A percentile compares a stretch with the other conserved stretches of the same genome.
These are phyloP conservation scores for Barbatosphaeria neglecta DNA, from an alignment of 495 filamentous ascomycete genomes.

Conservation along the genomic window DNA sequence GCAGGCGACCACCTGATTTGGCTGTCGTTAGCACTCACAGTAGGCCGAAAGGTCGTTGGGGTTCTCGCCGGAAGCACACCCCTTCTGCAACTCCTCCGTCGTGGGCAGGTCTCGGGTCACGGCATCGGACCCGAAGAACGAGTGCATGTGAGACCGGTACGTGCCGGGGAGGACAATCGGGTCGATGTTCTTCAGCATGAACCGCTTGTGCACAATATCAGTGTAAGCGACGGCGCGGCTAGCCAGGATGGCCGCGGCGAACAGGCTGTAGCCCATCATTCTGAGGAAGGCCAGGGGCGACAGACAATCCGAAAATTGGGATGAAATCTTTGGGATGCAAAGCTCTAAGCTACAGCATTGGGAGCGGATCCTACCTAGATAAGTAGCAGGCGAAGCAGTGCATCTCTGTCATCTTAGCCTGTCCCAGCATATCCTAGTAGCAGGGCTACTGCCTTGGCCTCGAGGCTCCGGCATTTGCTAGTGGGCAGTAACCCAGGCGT, in stretches of 20 bases:
- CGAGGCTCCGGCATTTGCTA: too few species aligned
- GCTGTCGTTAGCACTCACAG: slow-evolving; percentile 8
- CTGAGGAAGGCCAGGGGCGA: background rate
- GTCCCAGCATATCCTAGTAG: too few species aligned
- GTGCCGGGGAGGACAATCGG: slow-evolving; percentile 20
- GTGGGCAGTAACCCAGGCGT: too few species aligned
- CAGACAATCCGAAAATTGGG: too few species aligned
- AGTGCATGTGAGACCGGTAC: slow-evolving; percentile 26
- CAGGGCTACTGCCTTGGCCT: too few species aligned
- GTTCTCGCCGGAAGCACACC: slow-evolving; percentile 24
- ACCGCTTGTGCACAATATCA: slow-evolving; percentile 22
- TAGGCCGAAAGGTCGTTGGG: slow-evolving; percentile 23
- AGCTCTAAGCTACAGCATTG: too few species aligned
- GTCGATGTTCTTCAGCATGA: slow-evolving; percentile 27
- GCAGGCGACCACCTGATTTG: background rate
- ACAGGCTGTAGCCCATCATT: background rate
- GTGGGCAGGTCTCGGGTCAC: slow-evolving; percentile 21
- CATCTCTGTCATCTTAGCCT: too few species aligned
- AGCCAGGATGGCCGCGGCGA: slow-evolving; percentile 2
- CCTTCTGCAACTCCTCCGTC: slow-evolving; percentile 20
- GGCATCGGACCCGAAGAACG: slow-evolving; percentile 24
- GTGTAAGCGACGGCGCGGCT: slow-evolving; percentile 14
- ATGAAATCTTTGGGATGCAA: too few species aligned
- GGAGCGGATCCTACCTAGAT: too few species aligned
- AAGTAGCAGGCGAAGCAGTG: too few species aligned